Percentiles rank a stretch among this genome's conserved stretches.
Evolutionary conservation across 495 filamentous ascomycete genomes (phyloP).

Genomic region (Ramalina intermedia): DNA sequence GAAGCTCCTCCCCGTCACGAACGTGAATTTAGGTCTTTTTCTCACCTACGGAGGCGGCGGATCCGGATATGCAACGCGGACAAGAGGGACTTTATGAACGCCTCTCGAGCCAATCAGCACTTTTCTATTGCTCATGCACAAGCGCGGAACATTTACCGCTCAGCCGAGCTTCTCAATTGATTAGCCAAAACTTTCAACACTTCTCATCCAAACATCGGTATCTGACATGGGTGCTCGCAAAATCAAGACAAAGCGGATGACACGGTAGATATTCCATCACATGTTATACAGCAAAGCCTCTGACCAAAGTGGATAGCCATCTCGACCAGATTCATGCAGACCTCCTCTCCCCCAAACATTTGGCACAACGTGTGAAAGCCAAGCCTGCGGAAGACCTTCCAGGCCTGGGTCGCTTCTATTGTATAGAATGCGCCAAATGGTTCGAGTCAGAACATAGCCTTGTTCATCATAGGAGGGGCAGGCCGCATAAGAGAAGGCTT

Average conservation of each 20-base stretch:
- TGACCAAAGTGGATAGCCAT: constrained; percentile 37
- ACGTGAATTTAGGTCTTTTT: no score
- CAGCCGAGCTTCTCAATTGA: not conserved
- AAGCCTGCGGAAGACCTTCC: constrained; percentile 80
- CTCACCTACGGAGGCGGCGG: no score
- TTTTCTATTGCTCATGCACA: no score
- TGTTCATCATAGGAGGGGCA: constrained; percentile 64
- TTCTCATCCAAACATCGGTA: not conserved
- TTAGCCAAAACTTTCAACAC: not conserved
- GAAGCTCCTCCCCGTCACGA: no score
- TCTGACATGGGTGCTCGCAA: constrained; percentile 18
- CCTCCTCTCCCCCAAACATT: constrained; percentile 57
- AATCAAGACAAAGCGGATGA: constrained; percentile 44
- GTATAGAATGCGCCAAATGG: constrained; percentile 90
- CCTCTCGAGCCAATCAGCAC: no score
- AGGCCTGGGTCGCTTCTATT: constrained; percentile 69
- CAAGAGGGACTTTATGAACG: no score
- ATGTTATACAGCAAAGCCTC: not conserved
- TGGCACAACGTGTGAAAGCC: constrained; percentile 57
- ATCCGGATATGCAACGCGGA: no score
- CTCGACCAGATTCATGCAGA: constrained; percentile 83
- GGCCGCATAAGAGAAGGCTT: constrained; percentile 82
- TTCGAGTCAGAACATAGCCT: constrained; percentile 78
- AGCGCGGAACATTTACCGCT: no score
- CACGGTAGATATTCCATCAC: constrained; percentile 29